phyloP scores from a whole-genome alignment of 73 alveolate genomes.

The Paramecium octaurelia region DNA sequence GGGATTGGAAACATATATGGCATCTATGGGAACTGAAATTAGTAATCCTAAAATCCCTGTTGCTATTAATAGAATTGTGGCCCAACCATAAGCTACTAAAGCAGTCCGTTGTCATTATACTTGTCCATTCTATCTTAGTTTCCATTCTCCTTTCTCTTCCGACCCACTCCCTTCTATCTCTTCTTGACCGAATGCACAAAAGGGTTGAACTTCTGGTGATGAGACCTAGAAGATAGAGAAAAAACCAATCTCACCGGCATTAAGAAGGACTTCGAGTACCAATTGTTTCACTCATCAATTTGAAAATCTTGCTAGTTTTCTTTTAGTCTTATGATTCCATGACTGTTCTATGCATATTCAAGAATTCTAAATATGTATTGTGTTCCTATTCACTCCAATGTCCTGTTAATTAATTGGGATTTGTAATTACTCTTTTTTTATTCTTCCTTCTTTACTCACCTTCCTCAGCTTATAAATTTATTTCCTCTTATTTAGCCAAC shows the following conservation, averaged over 20 bases:
- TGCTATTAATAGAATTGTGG: not conserved
- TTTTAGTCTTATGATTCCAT: slow-evolving; percentile 34
- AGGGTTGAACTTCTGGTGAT: slow-evolving; percentile 32
- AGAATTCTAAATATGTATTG: not conserved
- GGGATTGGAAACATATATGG: not conserved
- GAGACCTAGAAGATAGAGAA: slow-evolving; percentile 11
- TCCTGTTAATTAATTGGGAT: slow-evolving; percentile 32
- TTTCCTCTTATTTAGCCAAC: not conserved
- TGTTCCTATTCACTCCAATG: slow-evolving; percentile 48
- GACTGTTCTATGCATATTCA: not conserved
- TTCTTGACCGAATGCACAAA: not conserved
- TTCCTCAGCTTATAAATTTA: not conserved
- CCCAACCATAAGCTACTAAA: not conserved
- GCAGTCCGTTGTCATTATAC: not conserved
- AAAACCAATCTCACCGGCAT: not conserved
- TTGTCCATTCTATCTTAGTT: not conserved
- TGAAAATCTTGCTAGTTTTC: not conserved
- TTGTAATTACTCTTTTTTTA: slow-evolving; percentile 3
- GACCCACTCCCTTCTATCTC: not conserved
- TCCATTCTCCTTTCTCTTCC: not conserved
- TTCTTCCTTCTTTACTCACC: not conserved
- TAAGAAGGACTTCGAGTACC: slow-evolving; percentile 36
- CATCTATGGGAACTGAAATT: not conserved
- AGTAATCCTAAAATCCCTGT: not conserved
- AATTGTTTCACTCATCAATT: slow-evolving; percentile 19